Conservation (phyloP, 805 yeast species). For the Zygosaccharomyces pseudorouxii region DNA sequence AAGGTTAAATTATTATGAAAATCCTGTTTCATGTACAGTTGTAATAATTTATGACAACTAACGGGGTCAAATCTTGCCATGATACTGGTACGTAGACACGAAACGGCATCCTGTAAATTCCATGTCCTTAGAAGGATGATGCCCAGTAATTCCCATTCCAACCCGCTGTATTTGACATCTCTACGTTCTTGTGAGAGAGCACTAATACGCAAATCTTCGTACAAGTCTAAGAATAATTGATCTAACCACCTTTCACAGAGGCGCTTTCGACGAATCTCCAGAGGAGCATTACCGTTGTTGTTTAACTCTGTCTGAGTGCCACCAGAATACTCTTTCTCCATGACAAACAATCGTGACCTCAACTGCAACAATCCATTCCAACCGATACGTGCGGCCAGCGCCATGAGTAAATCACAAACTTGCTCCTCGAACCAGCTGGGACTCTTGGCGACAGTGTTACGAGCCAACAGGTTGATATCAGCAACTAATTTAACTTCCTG, state of each 20-base stretch:
- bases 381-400: slow-evolving; percentile 63
- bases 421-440: slow-evolving; percentile 28
- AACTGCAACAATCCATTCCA: slow-evolving; percentile 73
- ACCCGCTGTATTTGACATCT: slow-evolving; percentile 48
- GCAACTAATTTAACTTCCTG: slow-evolving; percentile 29
- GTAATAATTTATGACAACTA: slow-evolving; percentile 48
- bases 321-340: slow-evolving; percentile 60
- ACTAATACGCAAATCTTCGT: slow-evolving; percentile 35
- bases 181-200: slow-evolving; percentile 26
- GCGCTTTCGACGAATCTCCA: slow-evolving; percentile 24
- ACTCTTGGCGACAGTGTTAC: slow-evolving; percentile 29
- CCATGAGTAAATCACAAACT: slow-evolving; percentile 68
- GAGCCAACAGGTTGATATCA: slow-evolving; percentile 24
- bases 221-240: slow-evolving; percentile 32
- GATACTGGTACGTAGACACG: slow-evolving; percentile 51
- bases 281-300: slow-evolving; percentile 17
- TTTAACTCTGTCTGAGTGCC: slow-evolving; percentile 4
- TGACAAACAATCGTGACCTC: slow-evolving; percentile 70
- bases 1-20: slow-evolving; percentile 19
- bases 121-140: slow-evolving; percentile 46
- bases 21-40: slow-evolving; percentile 32
- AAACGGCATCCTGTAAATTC: slow-evolving; percentile 44
- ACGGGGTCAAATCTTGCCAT: slow-evolving; percentile 60
- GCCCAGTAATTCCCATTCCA: slow-evolving; percentile 75
- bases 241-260: slow-evolving; percentile 36